These are phyloP conservation scores for Mycena galericulata DNA, from an alignment of 768 basidiomycete genomes.

Conservation along the genomic window DNA sequence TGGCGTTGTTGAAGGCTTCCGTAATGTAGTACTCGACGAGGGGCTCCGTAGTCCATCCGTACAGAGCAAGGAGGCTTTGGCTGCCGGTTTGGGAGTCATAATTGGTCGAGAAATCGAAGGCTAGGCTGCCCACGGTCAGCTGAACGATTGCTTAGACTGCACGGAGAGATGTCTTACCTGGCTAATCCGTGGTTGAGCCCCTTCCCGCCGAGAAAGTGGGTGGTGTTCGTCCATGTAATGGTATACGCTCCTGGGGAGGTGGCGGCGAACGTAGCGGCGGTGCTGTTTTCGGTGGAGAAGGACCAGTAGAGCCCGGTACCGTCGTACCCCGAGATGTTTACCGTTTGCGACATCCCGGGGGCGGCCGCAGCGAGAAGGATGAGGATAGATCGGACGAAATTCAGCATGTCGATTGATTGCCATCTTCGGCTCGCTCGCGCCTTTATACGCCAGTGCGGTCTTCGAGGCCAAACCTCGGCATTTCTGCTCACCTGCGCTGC, in stretches of 20 bases:
- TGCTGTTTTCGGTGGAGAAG: not conserved
- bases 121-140: not conserved
- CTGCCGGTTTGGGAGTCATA: slow-evolving; percentile 52
- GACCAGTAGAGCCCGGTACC: not conserved
- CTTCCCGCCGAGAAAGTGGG: not conserved
- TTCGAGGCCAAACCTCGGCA: not conserved
- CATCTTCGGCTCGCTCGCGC: not conserved
- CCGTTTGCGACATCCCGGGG: not conserved
- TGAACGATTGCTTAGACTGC: not conserved
- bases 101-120: not conserved
- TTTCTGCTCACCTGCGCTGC: not conserved
- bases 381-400: not conserved
- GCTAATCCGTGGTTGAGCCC: not conserved
- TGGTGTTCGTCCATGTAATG: not conserved
- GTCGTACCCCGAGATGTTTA: not conserved
- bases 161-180: not conserved
- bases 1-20: slow-evolving; percentile 49
- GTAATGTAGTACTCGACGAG: slow-evolving; percentile 62
- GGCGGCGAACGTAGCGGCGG: not conserved
- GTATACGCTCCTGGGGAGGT: not conserved
- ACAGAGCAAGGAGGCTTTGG: slow-evolving; percentile 56
- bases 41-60: slow-evolving; percentile 58
- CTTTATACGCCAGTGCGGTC: not conserved
- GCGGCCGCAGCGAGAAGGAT: not conserved
- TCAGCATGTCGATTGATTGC: not conserved